Evolutionary conservation across 305 asterid genomes (phyloP), one percentile per base, ranked within the genome.

Genomic region (Caryopteris hybrid): DNA sequence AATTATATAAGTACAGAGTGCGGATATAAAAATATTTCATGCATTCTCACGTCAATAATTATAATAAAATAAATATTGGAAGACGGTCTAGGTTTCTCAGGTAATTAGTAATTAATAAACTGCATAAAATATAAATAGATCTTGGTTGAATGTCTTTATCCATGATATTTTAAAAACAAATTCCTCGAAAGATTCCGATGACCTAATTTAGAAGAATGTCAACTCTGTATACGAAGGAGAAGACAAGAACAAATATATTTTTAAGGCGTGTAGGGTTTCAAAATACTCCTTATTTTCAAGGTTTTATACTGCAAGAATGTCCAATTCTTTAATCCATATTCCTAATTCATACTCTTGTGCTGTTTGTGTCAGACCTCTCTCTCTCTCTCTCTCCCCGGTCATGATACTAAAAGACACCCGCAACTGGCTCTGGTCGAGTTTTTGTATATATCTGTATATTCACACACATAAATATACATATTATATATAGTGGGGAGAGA

Each of bases 141-240:
- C 70, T 74, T 73, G 86, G 81, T 70, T 61, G 77, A 59, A 77
- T 72, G 84, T 82, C 81, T 8, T 66, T 60, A 12, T 79, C 76
- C 71, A 42, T 58, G 76, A 67, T 38, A 23, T 1, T 20, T 13
- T 61, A 57, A 58, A 45, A 58, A 77, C 29, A 23, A 72, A 61
- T 72, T 81, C 66, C 43, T 39, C n/a, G 72, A 69, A 82, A 65
- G 81, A 83, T 75, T 77, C 80, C 68, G 52, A 70, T 63, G 77
- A 71, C 80, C 75, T 53, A 73, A 73, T 67, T 66, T 45, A 21
- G 52, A 46, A 67, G 74, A 81, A 81, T 65, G 86, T 81, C 86
- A 84, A 81, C 89, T 81, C 76, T 78, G 64, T 66, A 74, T 71
- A 75, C 83, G 76, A n/a, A 73, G 67, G 52, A 62, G 57, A 75